Conservation (phyloP, 176 grass and related monocot genomes). For the Oryza rufipogon region DNA sequence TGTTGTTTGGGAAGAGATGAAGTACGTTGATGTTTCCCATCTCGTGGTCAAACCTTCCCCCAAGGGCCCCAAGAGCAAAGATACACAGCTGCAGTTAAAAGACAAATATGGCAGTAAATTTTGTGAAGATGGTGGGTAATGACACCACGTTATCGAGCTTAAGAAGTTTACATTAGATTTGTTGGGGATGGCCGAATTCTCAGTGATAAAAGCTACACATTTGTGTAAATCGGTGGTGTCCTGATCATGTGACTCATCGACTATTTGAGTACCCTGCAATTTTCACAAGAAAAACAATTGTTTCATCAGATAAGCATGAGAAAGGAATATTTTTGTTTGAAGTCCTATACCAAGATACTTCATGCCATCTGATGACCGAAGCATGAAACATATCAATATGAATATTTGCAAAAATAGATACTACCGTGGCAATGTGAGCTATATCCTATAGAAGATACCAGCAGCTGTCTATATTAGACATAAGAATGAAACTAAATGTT, state of each 20-base stretch:
- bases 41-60: conserved; percentile 89
- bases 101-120: not conserved
- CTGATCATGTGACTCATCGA: conserved; percentile 82
- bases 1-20: conserved; percentile 56
- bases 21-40: conserved; percentile 86
- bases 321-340: not conserved
- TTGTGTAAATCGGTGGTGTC: conserved; percentile 94
- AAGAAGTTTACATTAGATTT: conserved; percentile 60
- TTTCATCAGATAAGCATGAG: not conserved
- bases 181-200: conserved; percentile 25
- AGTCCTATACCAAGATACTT: conserved; percentile 9
- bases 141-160: not conserved
- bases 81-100: conserved; percentile 62
- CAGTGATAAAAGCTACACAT: conserved; percentile 63
- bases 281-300: conserved; percentile 22
- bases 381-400: not conserved
- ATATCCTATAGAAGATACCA: conserved; percentile 2
- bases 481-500: not conserved
- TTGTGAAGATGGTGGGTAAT: not conserved
- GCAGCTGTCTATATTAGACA: not conserved
- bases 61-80: conserved; percentile 73
- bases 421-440: not conserved
- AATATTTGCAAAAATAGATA: conserved; percentile 4
- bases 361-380: not conserved
- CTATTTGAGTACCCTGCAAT: conserved; percentile 65